These are phyloP conservation scores for Leavenworthia alabamica DNA, from an alignment of 345 rosid genomes.

Conservation along the genomic window DNA sequence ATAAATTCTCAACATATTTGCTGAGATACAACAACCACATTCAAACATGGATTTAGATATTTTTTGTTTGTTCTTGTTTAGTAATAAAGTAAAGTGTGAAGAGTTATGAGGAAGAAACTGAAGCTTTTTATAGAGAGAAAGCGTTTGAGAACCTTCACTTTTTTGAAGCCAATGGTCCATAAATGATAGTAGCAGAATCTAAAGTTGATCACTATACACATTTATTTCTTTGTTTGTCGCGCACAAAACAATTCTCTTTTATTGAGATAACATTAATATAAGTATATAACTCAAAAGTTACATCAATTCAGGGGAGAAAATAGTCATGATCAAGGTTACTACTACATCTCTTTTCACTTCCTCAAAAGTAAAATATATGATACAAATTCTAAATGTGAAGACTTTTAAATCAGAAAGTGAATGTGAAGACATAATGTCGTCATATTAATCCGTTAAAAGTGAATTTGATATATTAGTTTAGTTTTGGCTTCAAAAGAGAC, in stretches of 20 bases:
- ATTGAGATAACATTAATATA: neutral
- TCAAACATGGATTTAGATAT: constrained; percentile 23
- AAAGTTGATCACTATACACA: constrained; percentile 29
- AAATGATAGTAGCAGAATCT: constrained; percentile 19
- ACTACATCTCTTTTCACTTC: constrained; percentile 17
- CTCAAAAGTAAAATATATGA: constrained; percentile 8
- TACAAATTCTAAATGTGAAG: neutral
- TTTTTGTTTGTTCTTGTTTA: neutral
- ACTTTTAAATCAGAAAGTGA: constrained; percentile 18
- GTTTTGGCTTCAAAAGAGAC: neutral
- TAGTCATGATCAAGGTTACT: neutral
- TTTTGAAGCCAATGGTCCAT: constrained; percentile 26
- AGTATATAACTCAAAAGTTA: neutral
- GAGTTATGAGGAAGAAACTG: constrained; percentile 22
- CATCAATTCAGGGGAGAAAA: neutral
- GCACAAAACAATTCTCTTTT: constrained; percentile 1
- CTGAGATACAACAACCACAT: neutral
- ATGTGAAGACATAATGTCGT: constrained; percentile 31
- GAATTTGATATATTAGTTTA: neutral
- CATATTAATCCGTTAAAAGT: constrained; percentile 10
- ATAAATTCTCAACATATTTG: constrained; percentile 23
- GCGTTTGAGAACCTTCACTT: constrained; percentile 25
- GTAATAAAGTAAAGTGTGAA: constrained; percentile 25
- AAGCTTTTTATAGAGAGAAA: constrained; percentile 20
- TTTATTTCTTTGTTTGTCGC: constrained; percentile 13